Evolutionary conservation across 2,329 filamentous ascomycete genomes (phyloP), one percentile per base, ranked within the genome.

Genomic region (Penicillium sp.): DNA sequence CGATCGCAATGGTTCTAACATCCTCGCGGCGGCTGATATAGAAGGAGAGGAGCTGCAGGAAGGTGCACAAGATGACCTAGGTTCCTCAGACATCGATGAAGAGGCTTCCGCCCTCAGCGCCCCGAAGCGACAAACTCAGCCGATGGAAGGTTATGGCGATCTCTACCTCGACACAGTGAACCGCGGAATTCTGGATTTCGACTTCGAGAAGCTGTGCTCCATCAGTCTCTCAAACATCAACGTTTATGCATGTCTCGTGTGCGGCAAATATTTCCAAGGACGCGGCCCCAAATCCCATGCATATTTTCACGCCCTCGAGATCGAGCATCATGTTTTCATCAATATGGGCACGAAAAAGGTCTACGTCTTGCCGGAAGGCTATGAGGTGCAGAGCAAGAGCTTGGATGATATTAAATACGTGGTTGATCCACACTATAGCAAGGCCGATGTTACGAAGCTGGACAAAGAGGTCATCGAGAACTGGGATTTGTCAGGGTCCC

Each of bases 331-430:
- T 79, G 93, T 97, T 51, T 99, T 91, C 74, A 93, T 99, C 80
- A 97, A 97, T 75, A 94, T 99, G 85, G 87, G 91, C 17, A 72
- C 65, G 1, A 72, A 73, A 51, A 75, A 72, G 58, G 70, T 77
- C 2, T 79, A 77, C 54, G 64, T 78, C 7, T 69, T 99, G 45
- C 94, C 94, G 0, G 94, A 99, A 72, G 93, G 93, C 46, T 99
- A 99, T 73, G 94, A 99, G 74, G 94, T 99, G 53, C 88, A 87
- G 72, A 96, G 90, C 75, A 92, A 92, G 73, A 93, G 91, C 43
- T 83, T 99, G 61, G 94, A 97, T 60, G 94, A 99, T 72, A 97
- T 99, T 77, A 97, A 97, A 73, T 96, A 94, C 71, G 93, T 97
- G 45, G 92, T 94, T 6, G 92, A 99, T 74, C 94, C 94, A 34